A percentile compares a stretch with the other conserved stretches of the same genome.
phyloP scores from a whole-genome alignment of 352 stramenopile species.

The Phytophthora gonapodyides region DNA sequence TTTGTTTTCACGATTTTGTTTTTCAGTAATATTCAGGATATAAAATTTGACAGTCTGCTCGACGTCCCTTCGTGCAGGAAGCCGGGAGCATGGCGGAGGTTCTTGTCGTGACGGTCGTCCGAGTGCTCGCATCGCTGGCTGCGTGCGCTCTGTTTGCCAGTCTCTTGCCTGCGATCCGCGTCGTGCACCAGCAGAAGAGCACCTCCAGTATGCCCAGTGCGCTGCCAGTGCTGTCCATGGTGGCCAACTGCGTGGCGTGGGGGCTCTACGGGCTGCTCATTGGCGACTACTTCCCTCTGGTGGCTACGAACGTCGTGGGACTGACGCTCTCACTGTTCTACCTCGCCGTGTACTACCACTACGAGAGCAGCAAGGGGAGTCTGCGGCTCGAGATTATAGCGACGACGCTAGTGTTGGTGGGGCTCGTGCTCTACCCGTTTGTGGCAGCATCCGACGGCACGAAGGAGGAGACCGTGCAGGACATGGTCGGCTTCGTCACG shows the following conservation, averaged over 20 bases:
- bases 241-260: constrained; percentile 66
- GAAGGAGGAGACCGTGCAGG: constrained; percentile 29
- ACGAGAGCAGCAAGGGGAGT: constrained; percentile 28
- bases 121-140: constrained; percentile 47
- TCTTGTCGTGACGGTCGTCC: constrained; percentile 38
- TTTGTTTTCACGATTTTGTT: too few relatives aligned
- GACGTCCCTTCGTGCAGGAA: neutral
- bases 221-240: constrained; percentile 62
- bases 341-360: constrained; percentile 48
- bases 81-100: constrained; percentile 24
- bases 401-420: constrained; percentile 27
- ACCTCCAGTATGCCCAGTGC: constrained; percentile 39
- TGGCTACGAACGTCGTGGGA: constrained; percentile 55
- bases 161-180: constrained; percentile 43
- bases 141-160: constrained; percentile 54
- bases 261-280: constrained; percentile 56
- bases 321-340: constrained; percentile 51
- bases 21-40: too few relatives aligned
- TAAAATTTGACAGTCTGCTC: too few relatives aligned
- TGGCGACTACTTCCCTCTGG: constrained; percentile 55
- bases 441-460: constrained; percentile 30
- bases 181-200: constrained; percentile 40
- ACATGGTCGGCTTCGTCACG: constrained; percentile 56
- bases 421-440: constrained; percentile 44
- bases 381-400: constrained; percentile 34